Conservation (phyloP, 352 stramenopile genomes). For the Globisporangium perplexum region DNA sequence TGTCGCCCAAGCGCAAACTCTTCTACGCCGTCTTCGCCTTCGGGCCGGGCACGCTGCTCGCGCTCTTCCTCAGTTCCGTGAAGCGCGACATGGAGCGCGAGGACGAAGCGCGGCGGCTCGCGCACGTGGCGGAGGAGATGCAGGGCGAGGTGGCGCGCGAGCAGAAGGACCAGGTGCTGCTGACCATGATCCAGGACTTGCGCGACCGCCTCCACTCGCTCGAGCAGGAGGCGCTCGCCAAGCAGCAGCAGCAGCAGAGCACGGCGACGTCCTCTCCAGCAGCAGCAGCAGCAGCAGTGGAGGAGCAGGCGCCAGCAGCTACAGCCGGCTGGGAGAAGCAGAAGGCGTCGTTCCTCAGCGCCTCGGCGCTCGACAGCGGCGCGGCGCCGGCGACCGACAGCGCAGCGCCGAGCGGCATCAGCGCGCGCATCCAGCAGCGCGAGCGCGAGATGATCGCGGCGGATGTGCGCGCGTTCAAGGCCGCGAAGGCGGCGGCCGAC, state of each 20-base stretch:
- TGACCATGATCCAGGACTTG: conserved; percentile 51
- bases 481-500: conserved; percentile 16
- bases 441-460: conserved; percentile 41
- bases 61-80: conserved; percentile 64
- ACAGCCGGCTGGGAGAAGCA: conserved; percentile 23
- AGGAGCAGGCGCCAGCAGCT: conserved; percentile 7
- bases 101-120: conserved; percentile 45
- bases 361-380: not conserved
- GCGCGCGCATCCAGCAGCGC: conserved; percentile 38
- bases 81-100: conserved; percentile 65
- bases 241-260: conserved; percentile 1
- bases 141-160: conserved; percentile 27
- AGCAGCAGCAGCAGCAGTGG: conserved; percentile 1
- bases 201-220: conserved; percentile 46
- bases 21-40: conserved; percentile 69
- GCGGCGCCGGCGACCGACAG: conserved; percentile 5
- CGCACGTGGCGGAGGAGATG: conserved; percentile 39
- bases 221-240: conserved; percentile 31
- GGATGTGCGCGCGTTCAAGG: conserved; percentile 41
- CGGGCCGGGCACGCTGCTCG: conserved; percentile 54
- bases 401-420: conserved; percentile 31
- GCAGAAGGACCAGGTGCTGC: conserved; percentile 48
- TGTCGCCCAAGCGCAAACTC: conserved; percentile 57
- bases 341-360: conserved; percentile 26
- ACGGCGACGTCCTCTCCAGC: conserved; percentile 1